Conservation (phyloP, 306 rosid genomes). For the Corylus heterophylla region DNA sequence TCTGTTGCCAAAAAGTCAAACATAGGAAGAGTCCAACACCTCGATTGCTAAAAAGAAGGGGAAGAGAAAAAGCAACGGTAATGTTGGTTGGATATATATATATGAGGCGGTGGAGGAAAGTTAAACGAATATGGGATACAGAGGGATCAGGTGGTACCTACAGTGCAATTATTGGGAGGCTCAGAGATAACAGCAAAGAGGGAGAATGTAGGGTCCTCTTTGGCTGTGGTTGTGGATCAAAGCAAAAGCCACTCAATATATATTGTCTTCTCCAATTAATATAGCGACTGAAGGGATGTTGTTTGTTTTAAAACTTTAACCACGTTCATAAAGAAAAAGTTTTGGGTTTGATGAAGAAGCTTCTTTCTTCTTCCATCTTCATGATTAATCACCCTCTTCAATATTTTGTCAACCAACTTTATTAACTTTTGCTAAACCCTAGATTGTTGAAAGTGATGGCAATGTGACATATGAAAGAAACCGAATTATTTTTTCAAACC, state of each 20-base stretch:
- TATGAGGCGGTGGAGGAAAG: background rate
- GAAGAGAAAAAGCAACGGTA: background rate
- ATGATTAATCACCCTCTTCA: constrained; percentile 6
- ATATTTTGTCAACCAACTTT: constrained; percentile 35
- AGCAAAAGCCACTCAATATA: constrained; percentile 8
- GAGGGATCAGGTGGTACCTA: constrained; percentile 3
- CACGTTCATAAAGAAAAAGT: constrained; percentile 13
- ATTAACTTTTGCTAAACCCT: constrained; percentile 25
- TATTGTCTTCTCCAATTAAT: constrained; percentile 15
- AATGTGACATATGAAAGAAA: constrained; percentile 22
- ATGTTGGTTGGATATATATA: no score
- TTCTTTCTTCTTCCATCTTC: background rate
- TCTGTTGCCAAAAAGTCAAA: background rate
- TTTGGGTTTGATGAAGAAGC: constrained; percentile 22
- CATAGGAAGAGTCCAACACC: constrained; percentile 2
- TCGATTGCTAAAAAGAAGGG: background rate
- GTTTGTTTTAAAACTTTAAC: constrained; percentile 1
- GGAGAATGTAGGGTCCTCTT: constrained; percentile 13
- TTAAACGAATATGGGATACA: background rate
- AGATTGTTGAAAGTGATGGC: constrained; percentile 26
- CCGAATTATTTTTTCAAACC: constrained; percentile 4
- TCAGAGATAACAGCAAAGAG: constrained; percentile 27
- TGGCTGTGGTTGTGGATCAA: constrained; percentile 28
- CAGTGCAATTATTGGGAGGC: constrained; percentile 37
- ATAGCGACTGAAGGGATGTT: background rate